phyloP scores from a whole-genome alignment of 805 yeast species.

The Teunomyces lycoperdinae region DNA sequence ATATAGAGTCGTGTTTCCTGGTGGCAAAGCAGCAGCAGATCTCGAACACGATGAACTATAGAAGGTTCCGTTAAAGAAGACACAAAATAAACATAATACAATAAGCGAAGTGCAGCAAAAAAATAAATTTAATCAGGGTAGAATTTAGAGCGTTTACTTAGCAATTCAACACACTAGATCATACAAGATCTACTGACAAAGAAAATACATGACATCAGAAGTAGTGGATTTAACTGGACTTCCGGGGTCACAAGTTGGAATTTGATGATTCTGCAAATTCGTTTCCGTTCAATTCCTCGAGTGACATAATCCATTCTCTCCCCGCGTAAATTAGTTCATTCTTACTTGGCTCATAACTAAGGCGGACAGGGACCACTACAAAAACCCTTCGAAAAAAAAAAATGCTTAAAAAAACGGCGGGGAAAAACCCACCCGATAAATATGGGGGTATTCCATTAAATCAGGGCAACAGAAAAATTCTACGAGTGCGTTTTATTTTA shows the following conservation, averaged over 20 bases:
- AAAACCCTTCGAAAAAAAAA: not conserved
- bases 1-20: conserved; percentile 44
- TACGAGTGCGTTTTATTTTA: not conserved
- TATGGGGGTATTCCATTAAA: not conserved
- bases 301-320: not conserved
- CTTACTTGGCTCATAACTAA: not conserved
- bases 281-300: not conserved
- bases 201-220: too few species aligned
- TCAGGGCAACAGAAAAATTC: not conserved
- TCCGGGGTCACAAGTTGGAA: too few species aligned
- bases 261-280: too few species aligned
- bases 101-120: not conserved
- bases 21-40: conserved; percentile 5
- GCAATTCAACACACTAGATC: too few species aligned
- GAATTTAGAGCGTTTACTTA: not conserved
- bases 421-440: not conserved
- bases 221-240: too few species aligned
- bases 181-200: too few species aligned
- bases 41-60: conserved; percentile 23
- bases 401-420: conserved; percentile 1
- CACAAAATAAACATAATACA: not conserved
- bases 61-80: not conserved
- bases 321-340: not conserved
- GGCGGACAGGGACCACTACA: not conserved
- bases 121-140: not conserved